Conservation (phyloP, 2,329 filamentous ascomycete genomes). For the Colletotrichum trifolii region DNA sequence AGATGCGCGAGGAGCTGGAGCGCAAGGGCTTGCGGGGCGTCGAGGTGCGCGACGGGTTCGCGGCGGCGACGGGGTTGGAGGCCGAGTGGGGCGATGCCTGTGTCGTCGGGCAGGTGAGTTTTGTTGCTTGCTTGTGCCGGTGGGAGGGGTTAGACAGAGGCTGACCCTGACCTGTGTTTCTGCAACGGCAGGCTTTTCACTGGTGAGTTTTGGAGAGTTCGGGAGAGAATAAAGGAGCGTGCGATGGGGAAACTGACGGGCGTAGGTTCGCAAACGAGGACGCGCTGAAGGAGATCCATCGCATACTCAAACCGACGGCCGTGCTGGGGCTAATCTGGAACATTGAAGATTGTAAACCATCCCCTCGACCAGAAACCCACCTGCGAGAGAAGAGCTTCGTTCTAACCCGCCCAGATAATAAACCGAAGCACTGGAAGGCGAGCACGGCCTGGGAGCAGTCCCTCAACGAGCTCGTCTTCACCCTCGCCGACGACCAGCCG, state of each 20-base stretch:
- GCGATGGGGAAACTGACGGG: slow-evolving; percentile 1
- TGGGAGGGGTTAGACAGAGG: background rate
- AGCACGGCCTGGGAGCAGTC: slow-evolving; percentile 70
- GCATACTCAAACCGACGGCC: slow-evolving; percentile 70
- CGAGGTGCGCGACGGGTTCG: slow-evolving; percentile 66
- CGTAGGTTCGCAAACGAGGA: slow-evolving; percentile 74
- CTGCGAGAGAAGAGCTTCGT: no score
- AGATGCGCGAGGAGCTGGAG: slow-evolving; percentile 71
- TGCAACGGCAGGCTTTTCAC: slow-evolving; percentile 58
- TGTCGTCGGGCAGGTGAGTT: slow-evolving; percentile 73
- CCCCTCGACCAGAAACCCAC: background rate
- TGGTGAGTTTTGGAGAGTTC: slow-evolving; percentile 56
- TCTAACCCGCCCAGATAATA: slow-evolving; percentile 65
- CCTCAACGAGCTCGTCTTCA: slow-evolving; percentile 68
- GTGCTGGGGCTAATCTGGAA: slow-evolving; percentile 79
- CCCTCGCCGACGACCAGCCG: slow-evolving; percentile 65
- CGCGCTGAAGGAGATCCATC: slow-evolving; percentile 73
- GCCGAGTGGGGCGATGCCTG: slow-evolving; percentile 73
- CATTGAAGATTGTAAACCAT: slow-evolving; percentile 71
- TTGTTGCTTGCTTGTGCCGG: background rate
- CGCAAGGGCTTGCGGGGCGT: slow-evolving; percentile 68
- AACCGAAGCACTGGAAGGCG: slow-evolving; percentile 65
- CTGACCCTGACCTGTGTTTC: slow-evolving; percentile 8
- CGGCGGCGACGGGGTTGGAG: slow-evolving; percentile 64
- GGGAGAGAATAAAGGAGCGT: background rate